Evolutionary conservation across 352 stramenopile species (phyloP), one percentile per base, ranked within the genome.

Genomic region (Phytophthora sp.): DNA sequence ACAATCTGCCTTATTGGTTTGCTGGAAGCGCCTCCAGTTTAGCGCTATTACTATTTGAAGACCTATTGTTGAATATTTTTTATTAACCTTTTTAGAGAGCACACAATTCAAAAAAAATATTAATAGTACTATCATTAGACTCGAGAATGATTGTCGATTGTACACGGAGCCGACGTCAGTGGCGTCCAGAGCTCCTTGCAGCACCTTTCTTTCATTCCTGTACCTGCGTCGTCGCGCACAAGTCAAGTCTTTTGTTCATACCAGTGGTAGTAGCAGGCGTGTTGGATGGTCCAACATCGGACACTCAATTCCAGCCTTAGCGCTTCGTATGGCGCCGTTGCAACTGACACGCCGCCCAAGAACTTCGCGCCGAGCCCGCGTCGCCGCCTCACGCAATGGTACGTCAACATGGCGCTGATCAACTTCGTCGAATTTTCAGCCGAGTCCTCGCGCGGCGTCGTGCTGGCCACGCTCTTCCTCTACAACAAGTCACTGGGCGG

Each of bases 371-470:
- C 57, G 26, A 88, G 79, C 44, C 81, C 79, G 53, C 75, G 74
- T 12, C 53, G 63, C 44, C 79, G 81, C 31, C 33, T 82, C n/a
- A 61, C 66, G 27, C 69, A 76, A 57, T 94, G 86, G 86, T 87
- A 88, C 62, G 69, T 89, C 54, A 88, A 93, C 66, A 93, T 94
- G 80, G 71, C 72, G 36, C 75, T 94, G 29, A 77, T 94, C 79
- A 93, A 94, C 76, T 89, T 94, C 63, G 80, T 94, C 60, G 86
- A 94, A 60, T 93, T 94, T 62, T 62, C 86, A 20, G 86, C 84
- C 30, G 86, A 94, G 57, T 91, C 82, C 2, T 91, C 86, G 24
- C 80, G 86, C 18, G 86, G 86, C 46, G 71, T 94, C 26, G 84
- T 93, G 66, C 71, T 94, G 60, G 75, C 86, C 45, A 93, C 86